Evolutionary conservation across 106 monocot species (phyloP).

Genomic region (Hemerocallis citrina): DNA sequence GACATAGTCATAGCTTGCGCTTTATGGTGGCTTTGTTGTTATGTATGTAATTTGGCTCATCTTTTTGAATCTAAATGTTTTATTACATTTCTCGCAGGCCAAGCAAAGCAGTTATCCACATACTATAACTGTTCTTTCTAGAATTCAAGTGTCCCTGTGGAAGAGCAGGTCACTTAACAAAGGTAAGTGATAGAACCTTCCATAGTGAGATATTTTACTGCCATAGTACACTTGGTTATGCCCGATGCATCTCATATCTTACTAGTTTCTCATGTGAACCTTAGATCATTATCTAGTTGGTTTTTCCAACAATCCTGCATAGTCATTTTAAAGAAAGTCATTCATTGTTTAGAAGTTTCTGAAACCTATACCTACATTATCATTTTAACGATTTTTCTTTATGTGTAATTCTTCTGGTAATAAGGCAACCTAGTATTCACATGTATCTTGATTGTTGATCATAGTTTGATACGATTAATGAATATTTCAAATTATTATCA

Average conservation of each 20-base stretch:
- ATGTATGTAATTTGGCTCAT: not conserved
- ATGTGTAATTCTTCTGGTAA: no score
- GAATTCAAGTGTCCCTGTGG: slow-evolving; percentile 40
- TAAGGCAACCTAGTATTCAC: no score
- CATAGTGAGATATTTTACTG: not conserved
- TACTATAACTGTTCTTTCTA: slow-evolving; percentile 54
- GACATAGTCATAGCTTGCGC: no score
- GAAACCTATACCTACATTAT: no score
- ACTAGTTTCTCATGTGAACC: not conserved
- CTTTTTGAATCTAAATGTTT: not conserved
- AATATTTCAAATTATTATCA: no score
- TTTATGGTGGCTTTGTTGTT: not conserved
- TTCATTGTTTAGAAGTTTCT: no score
- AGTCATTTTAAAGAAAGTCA: no score
- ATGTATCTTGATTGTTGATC: no score
- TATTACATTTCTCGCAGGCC: slow-evolving; percentile 34
- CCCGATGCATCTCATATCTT: not conserved
- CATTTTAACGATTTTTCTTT: not conserved
- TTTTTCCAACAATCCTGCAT: no score
- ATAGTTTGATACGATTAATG: no score
- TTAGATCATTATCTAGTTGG: no score
- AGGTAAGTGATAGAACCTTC: slow-evolving; percentile 21
- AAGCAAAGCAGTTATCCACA: slow-evolving; percentile 68
- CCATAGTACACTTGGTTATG: not conserved
- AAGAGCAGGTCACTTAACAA: slow-evolving; percentile 23